Evolutionary conservation across 495 filamentous ascomycete genomes (phyloP).

Genomic region (Penicillium simplicissimum): DNA sequence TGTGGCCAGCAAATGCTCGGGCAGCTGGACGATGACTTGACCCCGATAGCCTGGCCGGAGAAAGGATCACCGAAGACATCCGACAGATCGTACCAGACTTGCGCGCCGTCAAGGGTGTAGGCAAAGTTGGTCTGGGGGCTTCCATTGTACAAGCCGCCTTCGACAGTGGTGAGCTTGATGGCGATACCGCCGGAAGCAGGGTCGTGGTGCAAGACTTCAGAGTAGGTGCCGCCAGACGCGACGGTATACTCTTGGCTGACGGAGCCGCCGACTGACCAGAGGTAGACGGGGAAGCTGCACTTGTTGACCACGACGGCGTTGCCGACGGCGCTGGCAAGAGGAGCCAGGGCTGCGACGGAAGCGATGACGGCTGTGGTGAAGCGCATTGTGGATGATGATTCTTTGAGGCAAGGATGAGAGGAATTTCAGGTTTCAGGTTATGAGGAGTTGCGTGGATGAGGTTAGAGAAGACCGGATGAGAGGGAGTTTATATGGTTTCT

Average conservation of each 20-base stretch:
- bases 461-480: background rate
- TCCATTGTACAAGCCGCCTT: conserved; percentile 52
- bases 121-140: conserved; percentile 54
- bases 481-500: background rate
- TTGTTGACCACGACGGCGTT: conserved; percentile 54
- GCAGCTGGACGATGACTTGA: conserved; percentile 48
- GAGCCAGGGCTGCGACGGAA: conserved; percentile 29
- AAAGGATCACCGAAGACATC: conserved; percentile 61
- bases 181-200: conserved; percentile 51
- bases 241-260: conserved; percentile 44
- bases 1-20: conserved; percentile 51
- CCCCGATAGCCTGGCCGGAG: conserved; percentile 46
- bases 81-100: conserved; percentile 59
- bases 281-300: conserved; percentile 47
- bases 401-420: background rate
- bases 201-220: conserved; percentile 47
- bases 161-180: conserved; percentile 52
- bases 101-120: conserved; percentile 46
- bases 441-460: background rate
- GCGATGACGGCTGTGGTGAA: conserved; percentile 31
- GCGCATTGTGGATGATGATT: conserved; percentile 29
- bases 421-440: background rate
- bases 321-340: conserved; percentile 48
- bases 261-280: conserved; percentile 56
- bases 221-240: conserved; percentile 29